These are phyloP conservation scores for Penicillium polonicum DNA, from an alignment of 2,329 filamentous ascomycete species.

Conservation along the genomic window DNA sequence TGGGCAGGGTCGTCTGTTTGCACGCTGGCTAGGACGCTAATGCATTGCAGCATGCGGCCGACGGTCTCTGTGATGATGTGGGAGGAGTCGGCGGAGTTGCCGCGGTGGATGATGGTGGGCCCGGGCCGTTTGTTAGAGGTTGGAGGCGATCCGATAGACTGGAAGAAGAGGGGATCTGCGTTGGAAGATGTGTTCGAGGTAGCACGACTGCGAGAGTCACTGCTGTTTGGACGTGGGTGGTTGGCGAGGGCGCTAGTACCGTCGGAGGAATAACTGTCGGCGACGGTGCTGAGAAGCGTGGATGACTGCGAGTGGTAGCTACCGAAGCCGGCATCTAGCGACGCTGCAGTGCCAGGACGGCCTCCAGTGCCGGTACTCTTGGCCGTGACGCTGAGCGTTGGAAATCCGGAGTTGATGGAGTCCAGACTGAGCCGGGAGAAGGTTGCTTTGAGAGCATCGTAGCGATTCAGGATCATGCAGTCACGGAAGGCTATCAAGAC, in stretches of 20 bases:
- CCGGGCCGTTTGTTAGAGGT: constrained; percentile 29
- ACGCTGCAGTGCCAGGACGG: constrained; percentile 72
- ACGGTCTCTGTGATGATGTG: constrained; percentile 89
- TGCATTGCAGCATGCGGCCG: constrained; percentile 91
- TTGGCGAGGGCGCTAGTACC: constrained; percentile 42
- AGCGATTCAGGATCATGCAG: constrained; percentile 80
- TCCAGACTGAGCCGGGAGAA: constrained; percentile 89
- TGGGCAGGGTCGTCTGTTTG: constrained; percentile 71
- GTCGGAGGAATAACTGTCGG: constrained; percentile 54
- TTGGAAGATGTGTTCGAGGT: constrained; percentile 75
- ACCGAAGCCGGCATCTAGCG: constrained; percentile 69
- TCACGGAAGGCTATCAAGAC: constrained; percentile 88
- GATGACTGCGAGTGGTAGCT: constrained; percentile 79
- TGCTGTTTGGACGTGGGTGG: constrained; percentile 19
- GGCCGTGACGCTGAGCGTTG: constrained; percentile 40
- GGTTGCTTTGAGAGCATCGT: constrained; percentile 82
- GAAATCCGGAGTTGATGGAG: constrained; percentile 60
- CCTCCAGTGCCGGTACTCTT: constrained; percentile 47
- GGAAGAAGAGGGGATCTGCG: constrained; percentile 45
- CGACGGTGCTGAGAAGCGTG: constrained; percentile 68
- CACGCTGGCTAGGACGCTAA: constrained; percentile 81
- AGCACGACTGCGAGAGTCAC: constrained; percentile 64
- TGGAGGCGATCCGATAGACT: constrained; percentile 42
- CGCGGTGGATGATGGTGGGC: constrained; percentile 36
- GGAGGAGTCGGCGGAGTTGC: constrained; percentile 48